Percentiles rank a stretch among this genome's conserved stretches.
phyloP scores from a whole-genome alignment of 1,284 basidiomycete genomes.

The Entoloma clypeatum region DNA sequence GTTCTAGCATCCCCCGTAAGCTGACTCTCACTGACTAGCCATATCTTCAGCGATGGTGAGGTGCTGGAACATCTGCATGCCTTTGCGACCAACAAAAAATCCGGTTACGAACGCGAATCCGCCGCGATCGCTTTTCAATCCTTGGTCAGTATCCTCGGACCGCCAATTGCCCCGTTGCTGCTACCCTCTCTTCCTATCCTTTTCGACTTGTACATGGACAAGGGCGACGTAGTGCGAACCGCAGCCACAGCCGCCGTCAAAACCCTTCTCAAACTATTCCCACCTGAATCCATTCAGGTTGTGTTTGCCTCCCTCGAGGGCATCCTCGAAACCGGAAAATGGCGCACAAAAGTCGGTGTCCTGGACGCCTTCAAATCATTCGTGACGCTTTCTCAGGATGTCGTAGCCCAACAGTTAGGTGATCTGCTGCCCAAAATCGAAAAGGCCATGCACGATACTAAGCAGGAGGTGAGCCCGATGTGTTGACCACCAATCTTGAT shows the following conservation, averaged over 20 bases:
- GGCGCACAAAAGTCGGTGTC: slow-evolving; percentile 94
- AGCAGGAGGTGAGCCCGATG: slow-evolving; percentile 81
- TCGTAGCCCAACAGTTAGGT: slow-evolving; percentile 84
- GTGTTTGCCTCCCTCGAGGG: slow-evolving; percentile 73
- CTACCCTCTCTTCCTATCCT: slow-evolving; percentile 76
- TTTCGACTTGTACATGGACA: slow-evolving; percentile 90
- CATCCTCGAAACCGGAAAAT: slow-evolving; percentile 84
- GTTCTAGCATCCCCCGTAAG: slow-evolving; percentile 11
- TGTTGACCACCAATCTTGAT: background rate
- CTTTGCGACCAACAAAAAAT: slow-evolving; percentile 87
- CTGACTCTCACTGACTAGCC: slow-evolving; percentile 14
- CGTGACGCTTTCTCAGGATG: slow-evolving; percentile 70
- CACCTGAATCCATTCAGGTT: slow-evolving; percentile 77
- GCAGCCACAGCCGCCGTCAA: slow-evolving; percentile 85
- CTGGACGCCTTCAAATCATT: slow-evolving; percentile 82
- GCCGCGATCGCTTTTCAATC: slow-evolving; percentile 85
- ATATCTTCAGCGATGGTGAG: slow-evolving; percentile 51
- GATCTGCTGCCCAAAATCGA: slow-evolving; percentile 86
- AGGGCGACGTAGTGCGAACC: slow-evolving; percentile 86
- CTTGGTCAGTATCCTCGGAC: slow-evolving; percentile 67
- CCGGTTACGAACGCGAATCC: slow-evolving; percentile 89
- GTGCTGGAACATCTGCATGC: slow-evolving; percentile 63
- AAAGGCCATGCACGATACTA: slow-evolving; percentile 95
- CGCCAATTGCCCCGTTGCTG: slow-evolving; percentile 79
- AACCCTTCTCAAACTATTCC: slow-evolving; percentile 79